Conservation (phyloP, 345 rosid genomes). For the Populus tremula region DNA sequence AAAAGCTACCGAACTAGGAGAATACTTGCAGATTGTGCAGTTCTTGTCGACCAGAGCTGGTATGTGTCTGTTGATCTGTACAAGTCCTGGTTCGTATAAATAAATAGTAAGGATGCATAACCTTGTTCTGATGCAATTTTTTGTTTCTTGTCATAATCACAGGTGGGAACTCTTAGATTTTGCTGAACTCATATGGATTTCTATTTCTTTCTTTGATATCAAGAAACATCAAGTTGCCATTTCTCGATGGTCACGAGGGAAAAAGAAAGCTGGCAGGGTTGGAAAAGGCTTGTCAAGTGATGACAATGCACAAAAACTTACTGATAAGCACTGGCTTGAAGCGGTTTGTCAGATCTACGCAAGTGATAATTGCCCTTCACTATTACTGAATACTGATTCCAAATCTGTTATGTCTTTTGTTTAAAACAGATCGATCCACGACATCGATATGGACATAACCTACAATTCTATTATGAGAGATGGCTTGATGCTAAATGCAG, state of each 20-base stretch:
- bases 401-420: not conserved
- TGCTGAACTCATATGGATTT: slow-evolving; percentile 81
- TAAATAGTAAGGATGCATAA: not conserved
- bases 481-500: slow-evolving; percentile 85
- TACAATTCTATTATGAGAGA: slow-evolving; percentile 65
- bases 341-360: slow-evolving; percentile 51
- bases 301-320: slow-evolving; percentile 74
- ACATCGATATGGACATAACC: slow-evolving; percentile 90
- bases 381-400: slow-evolving; percentile 24
- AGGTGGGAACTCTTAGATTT: slow-evolving; percentile 96
- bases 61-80: slow-evolving; percentile 17
- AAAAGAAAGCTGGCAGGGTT: slow-evolving; percentile 86
- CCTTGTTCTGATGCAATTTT: slow-evolving; percentile 11
- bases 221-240: slow-evolving; percentile 91
- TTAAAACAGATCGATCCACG: slow-evolving; percentile 76
- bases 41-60: slow-evolving; percentile 92
- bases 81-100: not conserved
- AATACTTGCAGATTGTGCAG: slow-evolving; percentile 94
- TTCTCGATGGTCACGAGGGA: slow-evolving; percentile 94
- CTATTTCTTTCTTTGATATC: slow-evolving; percentile 80
- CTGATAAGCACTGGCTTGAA: slow-evolving; percentile 93
- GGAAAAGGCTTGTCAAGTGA: slow-evolving; percentile 92
- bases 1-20: slow-evolving; percentile 90
- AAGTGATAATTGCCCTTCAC: not conserved
- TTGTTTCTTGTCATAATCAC: not conserved